Conservation (phyloP, 2,329 filamentous ascomycete genomes). For the Epichloe gansuensis region DNA sequence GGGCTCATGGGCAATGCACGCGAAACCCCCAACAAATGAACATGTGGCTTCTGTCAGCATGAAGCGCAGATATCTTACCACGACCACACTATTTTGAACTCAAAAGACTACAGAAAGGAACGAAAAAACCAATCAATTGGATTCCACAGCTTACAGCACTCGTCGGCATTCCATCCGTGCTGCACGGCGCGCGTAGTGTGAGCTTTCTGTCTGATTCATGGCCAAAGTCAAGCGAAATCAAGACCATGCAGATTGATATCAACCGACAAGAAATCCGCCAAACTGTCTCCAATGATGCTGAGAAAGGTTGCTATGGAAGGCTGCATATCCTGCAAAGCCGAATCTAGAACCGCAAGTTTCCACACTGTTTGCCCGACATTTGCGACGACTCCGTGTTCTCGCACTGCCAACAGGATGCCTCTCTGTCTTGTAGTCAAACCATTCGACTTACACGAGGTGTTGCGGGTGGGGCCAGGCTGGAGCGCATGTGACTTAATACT, state of each 20-base stretch:
- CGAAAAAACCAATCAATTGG: not conserved
- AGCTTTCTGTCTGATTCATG: not conserved
- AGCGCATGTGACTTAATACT: slow-evolving; percentile 1
- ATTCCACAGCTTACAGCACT: not conserved
- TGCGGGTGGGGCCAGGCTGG: not conserved
- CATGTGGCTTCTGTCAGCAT: not conserved
- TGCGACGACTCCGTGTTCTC: slow-evolving; percentile 2
- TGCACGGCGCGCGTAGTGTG: not conserved
- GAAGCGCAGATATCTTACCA: not conserved
- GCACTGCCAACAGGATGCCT: not conserved
- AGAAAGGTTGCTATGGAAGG: not conserved
- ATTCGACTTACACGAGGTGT: slow-evolving; percentile 7
- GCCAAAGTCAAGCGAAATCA: not conserved
- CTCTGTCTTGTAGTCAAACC: slow-evolving; percentile 2
- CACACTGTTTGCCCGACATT: not conserved
- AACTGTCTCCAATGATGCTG: not conserved
- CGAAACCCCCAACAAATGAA: not conserved
- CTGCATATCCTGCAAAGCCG: not conserved
- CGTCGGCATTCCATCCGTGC: not conserved
- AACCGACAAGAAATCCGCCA: not conserved
- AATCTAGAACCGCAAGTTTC: not conserved
- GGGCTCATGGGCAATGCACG: not conserved
- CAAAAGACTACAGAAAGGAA: too few species aligned
- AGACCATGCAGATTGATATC: slow-evolving; percentile 3
- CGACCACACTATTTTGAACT: too few species aligned